Percentiles rank a stretch among this genome's conserved stretches.
phyloP scores from a whole-genome alignment of 2,329 filamentous ascomycete genomes.

The Aspergillus novoparasiticus region DNA sequence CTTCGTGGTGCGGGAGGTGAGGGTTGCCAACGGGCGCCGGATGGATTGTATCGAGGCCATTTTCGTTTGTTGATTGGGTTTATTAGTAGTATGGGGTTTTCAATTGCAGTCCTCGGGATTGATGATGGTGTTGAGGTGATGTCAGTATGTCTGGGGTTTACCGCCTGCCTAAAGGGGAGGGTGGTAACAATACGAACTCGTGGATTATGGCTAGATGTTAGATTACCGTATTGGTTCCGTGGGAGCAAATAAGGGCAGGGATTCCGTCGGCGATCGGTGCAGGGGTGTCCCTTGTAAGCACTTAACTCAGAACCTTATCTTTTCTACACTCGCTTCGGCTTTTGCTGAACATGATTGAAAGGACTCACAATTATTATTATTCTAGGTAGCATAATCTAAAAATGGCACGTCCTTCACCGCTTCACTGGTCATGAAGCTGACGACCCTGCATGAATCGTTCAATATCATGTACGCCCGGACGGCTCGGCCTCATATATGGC shows the following conservation, averaged over 20 bases:
- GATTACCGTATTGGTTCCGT: neutral
- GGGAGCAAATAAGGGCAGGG: neutral
- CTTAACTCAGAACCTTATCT: neutral
- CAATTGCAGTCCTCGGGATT: neutral
- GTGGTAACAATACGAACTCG: neutral
- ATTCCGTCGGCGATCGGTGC: neutral
- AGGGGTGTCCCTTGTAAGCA: neutral
- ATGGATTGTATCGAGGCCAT: conserved; percentile 17
- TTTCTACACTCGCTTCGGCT: neutral
- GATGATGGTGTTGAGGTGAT: neutral
- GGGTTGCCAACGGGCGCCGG: conserved; percentile 7
- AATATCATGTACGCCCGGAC: conserved; percentile 23
- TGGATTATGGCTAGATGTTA: neutral
- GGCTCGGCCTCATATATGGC: neutral
- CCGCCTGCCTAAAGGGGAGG: neutral
- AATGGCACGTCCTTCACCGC: conserved; percentile 21
- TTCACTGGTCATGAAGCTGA: conserved; percentile 8
- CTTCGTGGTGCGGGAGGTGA: conserved; percentile 9
- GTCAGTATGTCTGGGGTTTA: neutral
- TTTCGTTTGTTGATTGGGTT: conserved; percentile 1
- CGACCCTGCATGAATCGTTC: conserved; percentile 22
- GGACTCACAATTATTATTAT: conserved; percentile 26
- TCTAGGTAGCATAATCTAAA: conserved; percentile 24
- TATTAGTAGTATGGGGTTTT: neutral
- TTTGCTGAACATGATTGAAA: neutral